Evolutionary conservation across 75 land plant species (phyloP).

Genomic region (Sequoia sempervirens): DNA sequence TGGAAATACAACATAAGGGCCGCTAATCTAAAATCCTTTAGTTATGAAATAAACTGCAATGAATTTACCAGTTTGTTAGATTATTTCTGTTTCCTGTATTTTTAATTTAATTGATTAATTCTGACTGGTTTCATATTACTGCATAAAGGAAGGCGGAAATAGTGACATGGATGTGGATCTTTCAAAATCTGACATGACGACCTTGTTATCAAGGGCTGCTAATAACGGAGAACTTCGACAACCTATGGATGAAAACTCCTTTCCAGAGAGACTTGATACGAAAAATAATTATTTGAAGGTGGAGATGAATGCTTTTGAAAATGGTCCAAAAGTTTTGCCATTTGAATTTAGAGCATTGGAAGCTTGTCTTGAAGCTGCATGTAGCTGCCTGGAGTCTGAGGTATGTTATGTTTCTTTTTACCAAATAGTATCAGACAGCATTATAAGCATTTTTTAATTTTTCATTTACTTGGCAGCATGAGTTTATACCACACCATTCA

Average conservation of each 20-base stretch:
- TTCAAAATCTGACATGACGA: background rate
- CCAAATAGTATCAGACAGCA: background rate
- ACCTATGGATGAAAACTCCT: background rate
- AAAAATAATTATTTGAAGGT: background rate
- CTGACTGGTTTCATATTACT: background rate
- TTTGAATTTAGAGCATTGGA: slow-evolving; percentile 65
- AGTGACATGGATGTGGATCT: background rate
- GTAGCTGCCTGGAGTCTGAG: slow-evolving; percentile 48
- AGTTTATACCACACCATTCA: background rate
- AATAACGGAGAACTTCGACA: slow-evolving; percentile 1
- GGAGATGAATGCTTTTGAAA: slow-evolving; percentile 5
- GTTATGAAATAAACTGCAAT: background rate
- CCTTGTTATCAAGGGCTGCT: background rate
- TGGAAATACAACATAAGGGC: background rate
- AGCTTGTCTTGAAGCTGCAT: slow-evolving; percentile 54
- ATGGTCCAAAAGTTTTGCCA: slow-evolving; percentile 43
- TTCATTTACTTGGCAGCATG: background rate
- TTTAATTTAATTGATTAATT: background rate
- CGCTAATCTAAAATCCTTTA: background rate
- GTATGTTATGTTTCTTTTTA: slow-evolving; percentile 11
- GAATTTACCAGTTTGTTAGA: background rate
- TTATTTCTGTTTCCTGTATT: background rate
- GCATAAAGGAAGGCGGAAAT: slow-evolving; percentile 5
- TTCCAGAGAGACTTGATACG: background rate
- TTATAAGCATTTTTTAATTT: background rate